These are phyloP conservation scores for Microbotryomycetes sp. DNA, from an alignment of 1,284 basidiomycete species.

Conservation along the genomic window DNA sequence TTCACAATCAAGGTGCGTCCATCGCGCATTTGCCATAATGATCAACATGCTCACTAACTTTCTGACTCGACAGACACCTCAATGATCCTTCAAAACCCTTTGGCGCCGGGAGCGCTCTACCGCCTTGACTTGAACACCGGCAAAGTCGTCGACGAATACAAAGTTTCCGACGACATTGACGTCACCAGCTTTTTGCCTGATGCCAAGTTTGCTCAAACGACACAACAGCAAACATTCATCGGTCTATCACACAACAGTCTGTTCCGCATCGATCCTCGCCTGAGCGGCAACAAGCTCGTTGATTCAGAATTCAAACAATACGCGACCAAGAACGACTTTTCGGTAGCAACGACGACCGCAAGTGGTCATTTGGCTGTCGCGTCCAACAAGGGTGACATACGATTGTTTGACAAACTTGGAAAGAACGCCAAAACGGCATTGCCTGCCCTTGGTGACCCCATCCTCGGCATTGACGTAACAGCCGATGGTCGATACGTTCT, in stretches of 20 bases:
- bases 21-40: neutral
- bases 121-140: constrained; percentile 91
- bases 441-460: constrained; percentile 90
- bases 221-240: constrained; percentile 84
- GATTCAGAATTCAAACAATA: constrained; percentile 96
- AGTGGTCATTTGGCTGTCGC: constrained; percentile 84
- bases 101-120: constrained; percentile 77
- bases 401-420: constrained; percentile 90
- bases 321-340: constrained; percentile 90
- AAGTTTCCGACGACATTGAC: constrained; percentile 78
- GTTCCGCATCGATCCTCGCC: constrained; percentile 94
- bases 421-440: constrained; percentile 99
- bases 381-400: constrained; percentile 93
- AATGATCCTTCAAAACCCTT: constrained; percentile 88
- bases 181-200: constrained; percentile 88
- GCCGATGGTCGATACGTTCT: constrained; percentile 91
- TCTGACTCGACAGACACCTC: constrained; percentile 59
- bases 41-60: neutral
- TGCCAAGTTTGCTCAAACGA: constrained; percentile 91
- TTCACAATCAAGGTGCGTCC: constrained; percentile 66
- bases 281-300: constrained; percentile 83
- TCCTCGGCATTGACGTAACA: constrained; percentile 89
- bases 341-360: constrained; percentile 81
- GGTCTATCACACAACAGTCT: constrained; percentile 89
- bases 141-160: constrained; percentile 98